phyloP scores from a whole-genome alignment of 2,329 filamentous ascomycete species.

The Penicillium sumatraense region DNA sequence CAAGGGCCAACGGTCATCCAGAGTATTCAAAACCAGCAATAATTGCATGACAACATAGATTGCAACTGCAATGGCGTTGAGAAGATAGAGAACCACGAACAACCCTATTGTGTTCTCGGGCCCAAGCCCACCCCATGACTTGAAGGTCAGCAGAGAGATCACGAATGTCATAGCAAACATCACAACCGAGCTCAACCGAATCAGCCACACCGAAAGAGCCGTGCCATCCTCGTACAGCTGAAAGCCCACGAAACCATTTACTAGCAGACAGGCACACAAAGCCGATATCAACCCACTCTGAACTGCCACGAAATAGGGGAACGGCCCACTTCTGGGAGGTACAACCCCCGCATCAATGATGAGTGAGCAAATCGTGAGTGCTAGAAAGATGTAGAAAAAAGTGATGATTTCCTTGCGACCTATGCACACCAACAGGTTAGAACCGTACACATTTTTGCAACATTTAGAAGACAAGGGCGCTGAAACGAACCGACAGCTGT shows the following conservation, averaged over 20 bases:
- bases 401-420: conserved; percentile 75
- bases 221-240: conserved; percentile 98
- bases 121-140: conserved; percentile 81
- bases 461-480: background rate
- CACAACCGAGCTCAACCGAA: conserved; percentile 74
- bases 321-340: conserved; percentile 77
- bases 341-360: conserved; percentile 92
- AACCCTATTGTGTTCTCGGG: conserved; percentile 86
- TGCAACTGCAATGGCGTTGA: conserved; percentile 84
- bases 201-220: conserved; percentile 87
- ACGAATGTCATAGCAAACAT: conserved; percentile 89
- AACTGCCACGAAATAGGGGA: conserved; percentile 87
- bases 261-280: conserved; percentile 83
- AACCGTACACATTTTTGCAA: conserved; percentile 1
- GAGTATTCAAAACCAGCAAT: conserved; percentile 82
- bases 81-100: conserved; percentile 88
- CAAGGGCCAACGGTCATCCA: conserved; percentile 94
- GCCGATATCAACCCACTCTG: conserved; percentile 86
- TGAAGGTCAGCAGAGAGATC: conserved; percentile 89
- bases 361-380: conserved; percentile 85
- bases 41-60: conserved; percentile 89
- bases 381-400: conserved; percentile 97
- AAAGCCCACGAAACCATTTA: conserved; percentile 98
- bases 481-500: conserved; percentile 82
- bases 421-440: conserved; percentile 33